Evolutionary conservation across 2,329 filamentous ascomycete species (phyloP).

Genomic region (Calycina marina): DNA sequence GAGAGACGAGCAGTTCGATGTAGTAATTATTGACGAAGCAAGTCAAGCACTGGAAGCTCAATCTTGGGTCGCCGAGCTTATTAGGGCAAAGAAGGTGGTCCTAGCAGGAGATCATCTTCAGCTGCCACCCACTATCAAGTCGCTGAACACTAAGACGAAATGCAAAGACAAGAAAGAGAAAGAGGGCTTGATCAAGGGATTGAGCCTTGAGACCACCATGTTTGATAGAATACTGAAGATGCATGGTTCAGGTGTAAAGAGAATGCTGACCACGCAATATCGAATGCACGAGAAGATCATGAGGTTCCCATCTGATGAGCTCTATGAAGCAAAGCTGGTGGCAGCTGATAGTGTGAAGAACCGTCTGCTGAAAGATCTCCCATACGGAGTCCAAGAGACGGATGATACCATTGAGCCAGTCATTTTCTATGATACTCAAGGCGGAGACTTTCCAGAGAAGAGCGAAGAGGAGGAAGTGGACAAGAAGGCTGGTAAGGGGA

Average conservation of each 20-base stretch:
- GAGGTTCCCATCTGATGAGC: slow-evolving; percentile 77
- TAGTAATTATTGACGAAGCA: slow-evolving; percentile 91
- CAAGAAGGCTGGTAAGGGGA: slow-evolving; percentile 31
- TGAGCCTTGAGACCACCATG: slow-evolving; percentile 72
- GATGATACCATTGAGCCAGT: slow-evolving; percentile 82
- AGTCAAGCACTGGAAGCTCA: slow-evolving; percentile 93
- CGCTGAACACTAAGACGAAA: slow-evolving; percentile 38
- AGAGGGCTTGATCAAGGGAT: slow-evolving; percentile 30
- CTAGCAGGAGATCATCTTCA: slow-evolving; percentile 92
- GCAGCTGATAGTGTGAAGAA: slow-evolving; percentile 67
- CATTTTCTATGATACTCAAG: slow-evolving; percentile 92
- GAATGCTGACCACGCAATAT: slow-evolving; percentile 94
- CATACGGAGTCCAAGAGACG: slow-evolving; percentile 61
- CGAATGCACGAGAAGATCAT: slow-evolving; percentile 96
- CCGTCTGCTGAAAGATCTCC: slow-evolving; percentile 61
- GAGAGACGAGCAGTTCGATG: slow-evolving; percentile 72
- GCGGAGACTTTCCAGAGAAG: slow-evolving; percentile 78
- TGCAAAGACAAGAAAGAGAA: slow-evolving; percentile 23
- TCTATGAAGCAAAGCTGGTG: slow-evolving; percentile 71
- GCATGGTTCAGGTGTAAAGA: slow-evolving; percentile 72
- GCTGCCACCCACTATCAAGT: slow-evolving; percentile 88
- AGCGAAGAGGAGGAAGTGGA: slow-evolving; percentile 54
- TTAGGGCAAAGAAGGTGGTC: slow-evolving; percentile 66
- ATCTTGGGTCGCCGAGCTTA: slow-evolving; percentile 81
- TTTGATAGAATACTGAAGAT: slow-evolving; percentile 78